These are phyloP conservation scores for Geotrichum histeridarum DNA, from an alignment of 1,139 yeast genomes.

Conservation along the genomic window DNA sequence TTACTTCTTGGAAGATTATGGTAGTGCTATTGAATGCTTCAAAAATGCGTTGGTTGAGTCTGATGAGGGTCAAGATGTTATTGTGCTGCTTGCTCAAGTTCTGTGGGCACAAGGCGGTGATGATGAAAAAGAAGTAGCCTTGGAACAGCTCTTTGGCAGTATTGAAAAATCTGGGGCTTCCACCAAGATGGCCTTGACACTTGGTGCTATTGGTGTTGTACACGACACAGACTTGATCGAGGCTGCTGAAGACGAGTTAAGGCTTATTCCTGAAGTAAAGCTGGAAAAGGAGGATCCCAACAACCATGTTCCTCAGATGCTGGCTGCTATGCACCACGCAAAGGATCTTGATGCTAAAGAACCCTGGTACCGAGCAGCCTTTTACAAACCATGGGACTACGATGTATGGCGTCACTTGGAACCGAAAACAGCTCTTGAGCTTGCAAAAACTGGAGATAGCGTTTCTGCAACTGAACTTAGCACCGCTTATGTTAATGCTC, in stretches of 20 bases:
- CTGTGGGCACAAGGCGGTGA: conserved; percentile 66
- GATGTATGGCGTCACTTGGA: conserved; percentile 64
- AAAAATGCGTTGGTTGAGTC: conserved; percentile 54
- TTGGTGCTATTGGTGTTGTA: conserved; percentile 75
- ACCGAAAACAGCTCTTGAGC: conserved; percentile 49
- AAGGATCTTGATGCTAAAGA: conserved; percentile 23
- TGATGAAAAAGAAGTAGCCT: conserved; percentile 76
- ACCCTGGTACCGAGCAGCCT: conserved; percentile 66
- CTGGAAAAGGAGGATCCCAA: conserved; percentile 50
- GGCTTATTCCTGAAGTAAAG: conserved; percentile 46
- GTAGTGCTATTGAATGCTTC: conserved; percentile 62
- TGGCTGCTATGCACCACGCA: conserved; percentile 42
- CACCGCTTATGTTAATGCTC: conserved; percentile 43
- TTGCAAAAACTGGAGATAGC: conserved; percentile 41
- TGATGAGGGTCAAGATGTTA: conserved; percentile 55
- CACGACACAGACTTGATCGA: conserved; percentile 56
- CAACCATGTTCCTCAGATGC: conserved; percentile 43
- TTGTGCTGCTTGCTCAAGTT: conserved; percentile 70
- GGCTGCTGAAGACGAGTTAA: conserved; percentile 65
- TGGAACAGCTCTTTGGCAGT: conserved; percentile 47
- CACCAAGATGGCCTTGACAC: conserved; percentile 57
- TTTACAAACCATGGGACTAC: conserved; percentile 66
- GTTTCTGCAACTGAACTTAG: conserved; percentile 52
- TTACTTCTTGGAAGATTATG: conserved; percentile 59
- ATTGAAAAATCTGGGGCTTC: conserved; percentile 58